Evolutionary conservation across 116 monocot species (phyloP), one percentile per base, ranked within the genome.

Genomic region (Zostera marina): DNA sequence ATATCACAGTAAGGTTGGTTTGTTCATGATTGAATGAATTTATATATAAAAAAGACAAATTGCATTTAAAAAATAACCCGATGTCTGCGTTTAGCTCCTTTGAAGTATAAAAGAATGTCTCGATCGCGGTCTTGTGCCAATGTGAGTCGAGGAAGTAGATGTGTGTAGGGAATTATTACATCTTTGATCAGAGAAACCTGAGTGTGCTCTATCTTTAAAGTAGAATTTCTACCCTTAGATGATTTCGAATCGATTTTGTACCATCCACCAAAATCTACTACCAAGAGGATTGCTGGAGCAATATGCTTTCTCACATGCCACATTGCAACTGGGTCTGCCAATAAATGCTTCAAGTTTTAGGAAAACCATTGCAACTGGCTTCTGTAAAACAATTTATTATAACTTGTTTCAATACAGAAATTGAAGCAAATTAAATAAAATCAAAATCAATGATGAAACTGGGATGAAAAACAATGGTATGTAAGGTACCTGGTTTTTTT

Each of bases 181-280:
- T 92, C 92, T 64, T 92, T 92, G 47, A 88, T 74, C 63, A 88
- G 66, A 49, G 88, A 88, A 8, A 94, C 94, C 74, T 85, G 84
- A 23, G 72, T 84, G 53, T 94, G 88, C 8, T 75, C 73, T 65
- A 94, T 77, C 77, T 63, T 71, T 56, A 66, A 39, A 22, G 88
- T 74, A 69, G 72, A 66, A 61, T 73, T 77, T 55, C 62, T 63
- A 26, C 32, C 5, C 32, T 63, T 61, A 44, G 81, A 62, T 41
- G 78, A 58, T 53, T 88, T 84, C 13, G 79, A 77, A 52, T 94
- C 94, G 19, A 88, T 68, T 65, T 79, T 94, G 73, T 77, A 94
- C 94, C 93, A 88, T 7, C 94, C 94, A 62, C 88, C 88, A 79
- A 94, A 94, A 79, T 94, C 94, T 71, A 94, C 94, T 41, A 88